A percentile compares a stretch with the other conserved stretches of the same genome.
Conservation (phyloP, 1,284 basidiomycete genomes). For the Fomitiporia mediterranea region DNA sequence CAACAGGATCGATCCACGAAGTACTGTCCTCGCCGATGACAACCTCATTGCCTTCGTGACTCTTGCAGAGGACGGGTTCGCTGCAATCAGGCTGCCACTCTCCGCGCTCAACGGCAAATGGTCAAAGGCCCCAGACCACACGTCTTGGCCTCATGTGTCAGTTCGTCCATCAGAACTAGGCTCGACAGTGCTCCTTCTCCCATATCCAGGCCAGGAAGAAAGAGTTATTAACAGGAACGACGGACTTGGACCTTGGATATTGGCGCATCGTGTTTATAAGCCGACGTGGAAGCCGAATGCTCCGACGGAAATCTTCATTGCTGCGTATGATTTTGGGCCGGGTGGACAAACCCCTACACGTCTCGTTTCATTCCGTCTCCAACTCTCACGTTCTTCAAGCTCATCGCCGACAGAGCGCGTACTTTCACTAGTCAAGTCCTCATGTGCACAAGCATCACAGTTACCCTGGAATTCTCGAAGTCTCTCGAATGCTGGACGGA, state of each 20-base stretch:
- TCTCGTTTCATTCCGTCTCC: slow-evolving; percentile 3
- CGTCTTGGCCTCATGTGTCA: background rate
- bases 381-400: background rate
- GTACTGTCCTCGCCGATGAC: background rate
- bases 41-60: background rate
- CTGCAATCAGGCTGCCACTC: background rate
- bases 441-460: background rate
- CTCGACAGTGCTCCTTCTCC: background rate
- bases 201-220: background rate
- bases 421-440: background rate
- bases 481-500: background rate
- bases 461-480: background rate
- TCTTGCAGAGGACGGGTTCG: background rate
- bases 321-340: background rate
- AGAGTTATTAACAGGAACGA: background rate
- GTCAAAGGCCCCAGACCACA: background rate
- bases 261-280: background rate
- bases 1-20: background rate
- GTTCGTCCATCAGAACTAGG: background rate
- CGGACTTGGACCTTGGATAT: background rate
- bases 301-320: background rate
- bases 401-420: background rate
- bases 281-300: background rate
- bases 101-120: background rate
- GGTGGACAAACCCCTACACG: slow-evolving; percentile 2